phyloP scores from a whole-genome alignment of 2,329 filamentous ascomycete species.

The Niveomyces coronatus region DNA sequence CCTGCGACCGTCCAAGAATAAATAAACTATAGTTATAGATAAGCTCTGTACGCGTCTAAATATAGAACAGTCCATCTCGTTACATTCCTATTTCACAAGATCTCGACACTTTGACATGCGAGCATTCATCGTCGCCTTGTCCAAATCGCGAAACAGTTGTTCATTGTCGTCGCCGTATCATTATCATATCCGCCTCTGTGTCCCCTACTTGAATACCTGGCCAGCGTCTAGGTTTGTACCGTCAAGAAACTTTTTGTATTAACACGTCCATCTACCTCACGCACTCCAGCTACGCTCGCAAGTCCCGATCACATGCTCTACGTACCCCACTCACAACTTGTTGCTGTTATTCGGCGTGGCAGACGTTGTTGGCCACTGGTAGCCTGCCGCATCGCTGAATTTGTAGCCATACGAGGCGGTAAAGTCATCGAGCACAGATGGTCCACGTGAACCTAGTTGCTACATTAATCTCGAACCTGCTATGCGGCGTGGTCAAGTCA shows the following conservation, averaged over 20 bases:
- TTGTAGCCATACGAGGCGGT: conserved; percentile 98
- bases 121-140: too few species aligned
- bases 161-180: conserved; percentile 6
- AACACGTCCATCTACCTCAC: conserved; percentile 6
- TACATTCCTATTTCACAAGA: too few species aligned
- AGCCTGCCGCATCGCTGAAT: conserved; percentile 92
- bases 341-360: conserved; percentile 56
- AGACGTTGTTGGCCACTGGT: conserved; percentile 83
- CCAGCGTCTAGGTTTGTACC: too few species aligned
- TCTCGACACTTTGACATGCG: too few species aligned
- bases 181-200: conserved; percentile 10
- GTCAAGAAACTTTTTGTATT: too few species aligned
- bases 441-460: conserved; percentile 76
- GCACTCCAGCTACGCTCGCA: conserved; percentile 1
- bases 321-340: conserved; percentile 58
- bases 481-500: conserved; percentile 9
- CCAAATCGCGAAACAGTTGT: too few species aligned
- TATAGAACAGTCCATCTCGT: too few species aligned
- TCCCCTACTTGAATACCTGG: too few species aligned
- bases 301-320: conserved; percentile 1
- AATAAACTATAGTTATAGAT: too few species aligned
- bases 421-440: conserved; percentile 94
- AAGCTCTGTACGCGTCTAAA: too few species aligned
- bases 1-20: too few species aligned
- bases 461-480: conserved; percentile 13